Conservation (phyloP, 2,329 filamentous ascomycete species). For the Xylaria sp. region DNA sequence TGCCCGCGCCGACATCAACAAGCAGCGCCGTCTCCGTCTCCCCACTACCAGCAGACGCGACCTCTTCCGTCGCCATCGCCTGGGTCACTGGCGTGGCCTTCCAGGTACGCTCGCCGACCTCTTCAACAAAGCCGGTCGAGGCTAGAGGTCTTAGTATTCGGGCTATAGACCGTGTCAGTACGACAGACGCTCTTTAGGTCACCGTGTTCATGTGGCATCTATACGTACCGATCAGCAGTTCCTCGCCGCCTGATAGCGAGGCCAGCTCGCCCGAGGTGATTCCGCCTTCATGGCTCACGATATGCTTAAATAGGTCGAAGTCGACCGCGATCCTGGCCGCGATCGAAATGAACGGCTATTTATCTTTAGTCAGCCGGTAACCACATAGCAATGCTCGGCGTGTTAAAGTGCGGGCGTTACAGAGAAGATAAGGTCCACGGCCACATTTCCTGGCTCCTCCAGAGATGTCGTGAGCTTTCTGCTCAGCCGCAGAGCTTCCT, state of each 20-base stretch:
- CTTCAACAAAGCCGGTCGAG: constrained; percentile 29
- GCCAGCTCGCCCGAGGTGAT: constrained; percentile 28
- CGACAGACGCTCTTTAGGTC: background rate
- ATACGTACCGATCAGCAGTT: constrained; percentile 30
- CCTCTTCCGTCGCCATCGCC: constrained; percentile 33
- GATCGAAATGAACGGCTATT: constrained; percentile 28
- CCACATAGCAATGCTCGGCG: too few species aligned
- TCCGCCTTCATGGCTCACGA: constrained; percentile 11
- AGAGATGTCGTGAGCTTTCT: constrained; percentile 13
- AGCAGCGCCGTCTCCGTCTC: constrained; percentile 30
- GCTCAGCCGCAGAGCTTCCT: constrained; percentile 15
- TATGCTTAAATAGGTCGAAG: constrained; percentile 31
- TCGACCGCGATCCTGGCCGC: constrained; percentile 29
- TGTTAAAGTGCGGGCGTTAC: too few species aligned
- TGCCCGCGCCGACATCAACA: constrained; percentile 36
- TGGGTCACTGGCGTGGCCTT: constrained; percentile 28
- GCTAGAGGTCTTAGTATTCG: constrained; percentile 29
- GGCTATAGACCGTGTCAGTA: constrained; percentile 10
- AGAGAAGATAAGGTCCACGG: constrained; percentile 21
- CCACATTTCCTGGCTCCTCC: constrained; percentile 19
- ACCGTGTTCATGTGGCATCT: background rate
- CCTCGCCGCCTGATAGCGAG: constrained; percentile 27
- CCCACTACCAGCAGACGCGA: constrained; percentile 29
- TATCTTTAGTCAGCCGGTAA: too few species aligned
- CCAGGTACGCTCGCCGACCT: constrained; percentile 30